phyloP scores from a whole-genome alignment of 306 rosid genomes.

The Parietaria judaica region DNA sequence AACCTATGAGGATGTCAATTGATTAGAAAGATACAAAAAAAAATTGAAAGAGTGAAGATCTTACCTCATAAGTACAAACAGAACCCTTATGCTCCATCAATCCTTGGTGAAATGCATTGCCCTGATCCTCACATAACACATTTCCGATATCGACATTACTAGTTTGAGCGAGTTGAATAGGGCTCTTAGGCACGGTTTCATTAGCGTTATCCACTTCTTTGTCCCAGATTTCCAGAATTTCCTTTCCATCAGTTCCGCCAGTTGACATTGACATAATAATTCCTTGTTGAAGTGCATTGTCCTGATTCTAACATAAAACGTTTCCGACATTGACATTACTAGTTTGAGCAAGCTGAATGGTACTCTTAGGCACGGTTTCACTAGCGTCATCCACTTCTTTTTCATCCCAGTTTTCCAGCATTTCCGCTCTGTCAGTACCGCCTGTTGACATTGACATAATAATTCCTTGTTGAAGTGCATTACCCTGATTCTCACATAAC shows the following conservation, averaged over 20 bases:
- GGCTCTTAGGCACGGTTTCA: slow-evolving; percentile 18
- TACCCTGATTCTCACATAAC: slow-evolving; percentile 17
- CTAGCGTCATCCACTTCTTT: no score
- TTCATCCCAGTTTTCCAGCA: no score
- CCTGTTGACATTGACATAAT: no score
- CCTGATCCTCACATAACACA: slow-evolving; percentile 14
- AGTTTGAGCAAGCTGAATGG: no score
- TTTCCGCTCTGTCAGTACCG: no score
- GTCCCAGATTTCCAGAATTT: slow-evolving; percentile 26
- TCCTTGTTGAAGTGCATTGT: no score
- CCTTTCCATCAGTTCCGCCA: slow-evolving; percentile 18
- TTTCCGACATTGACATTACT: no score
- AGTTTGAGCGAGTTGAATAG: slow-evolving; percentile 20
- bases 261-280: no score
- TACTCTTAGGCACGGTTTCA: no score
- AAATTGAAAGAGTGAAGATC: slow-evolving; percentile 8
- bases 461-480: slow-evolving; percentile 17
- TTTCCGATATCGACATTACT: slow-evolving; percentile 23
- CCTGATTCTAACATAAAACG: no score
- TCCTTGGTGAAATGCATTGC: slow-evolving; percentile 24
- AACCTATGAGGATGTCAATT: no score
- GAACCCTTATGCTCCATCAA: slow-evolving; percentile 44
- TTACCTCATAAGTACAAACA: slow-evolving; percentile 51
- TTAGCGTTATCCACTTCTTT: slow-evolving; percentile 18
- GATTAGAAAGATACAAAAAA: no score